Evolutionary conservation across 2,329 filamentous ascomycete species (phyloP), one percentile per base, ranked within the genome.

Genomic region (Aspergillus sp.): DNA sequence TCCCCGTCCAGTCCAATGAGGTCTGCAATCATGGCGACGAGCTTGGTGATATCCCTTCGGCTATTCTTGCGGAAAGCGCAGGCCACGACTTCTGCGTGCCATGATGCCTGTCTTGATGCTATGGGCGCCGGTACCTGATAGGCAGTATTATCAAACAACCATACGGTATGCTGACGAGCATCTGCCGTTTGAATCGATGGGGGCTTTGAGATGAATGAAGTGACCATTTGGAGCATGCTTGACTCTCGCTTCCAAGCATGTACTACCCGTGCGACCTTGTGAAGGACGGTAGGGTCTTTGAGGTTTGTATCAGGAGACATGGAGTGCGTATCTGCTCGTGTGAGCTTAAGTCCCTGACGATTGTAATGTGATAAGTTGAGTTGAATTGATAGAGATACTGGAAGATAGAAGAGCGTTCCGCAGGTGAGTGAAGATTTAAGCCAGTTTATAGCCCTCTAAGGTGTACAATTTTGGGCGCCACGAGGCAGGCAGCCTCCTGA

Each of bases 101-200:
- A 97, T 55, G 69, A 63, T 72, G 74, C 56, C 2, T 77, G 75
- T 21, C 52, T 58, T 17, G 69, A 68, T 61, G 70, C 49, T 80
- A 77, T 74, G 48, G 65, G 61, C 63, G 73, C 72, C 56, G 71
- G 54, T 23, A 74, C 69, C 62, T 86, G 85, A 73, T 89, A 94
- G 4, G 92, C 93, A 2, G 91, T 94, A 70, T 95, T 97, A 79
- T 98, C 92, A 51, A 97, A 81, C 7, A 97, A 80, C 94, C 94
- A 97, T 43, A 97, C 87, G 13, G 85, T 87, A 73, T 97, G 90
- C 53, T 81, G 75, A n/a, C 85, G 78, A 15, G 82, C 80, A 57
- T 87, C 84, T 50, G 91, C 84, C 36, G 82, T 79, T 49, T 83
- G 83, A 0, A 84, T 81, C 12, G 88, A 78, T 13, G 53, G 56